These are phyloP conservation scores for Aechmea fasciata DNA, from an alignment of 176 grass and related monocot species.

Conservation along the genomic window DNA sequence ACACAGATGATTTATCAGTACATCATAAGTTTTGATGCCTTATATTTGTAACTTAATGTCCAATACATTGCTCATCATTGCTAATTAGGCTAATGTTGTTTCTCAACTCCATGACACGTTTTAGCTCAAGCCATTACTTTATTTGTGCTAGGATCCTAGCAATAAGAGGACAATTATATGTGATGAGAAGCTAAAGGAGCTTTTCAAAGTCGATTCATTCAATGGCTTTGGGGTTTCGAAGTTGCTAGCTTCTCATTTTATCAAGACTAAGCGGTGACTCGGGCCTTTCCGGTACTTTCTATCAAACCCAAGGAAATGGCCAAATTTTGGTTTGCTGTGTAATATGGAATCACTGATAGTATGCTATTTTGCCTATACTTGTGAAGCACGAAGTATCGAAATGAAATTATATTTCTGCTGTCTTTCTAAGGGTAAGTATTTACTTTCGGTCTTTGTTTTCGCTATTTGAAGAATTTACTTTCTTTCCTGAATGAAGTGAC, in stretches of 20 bases:
- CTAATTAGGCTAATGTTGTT: neutral
- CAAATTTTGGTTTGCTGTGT: slow-evolving; percentile 43
- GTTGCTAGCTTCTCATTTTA: slow-evolving; percentile 81
- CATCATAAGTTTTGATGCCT: neutral
- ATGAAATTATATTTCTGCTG: slow-evolving; percentile 1
- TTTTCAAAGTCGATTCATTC: slow-evolving; percentile 88
- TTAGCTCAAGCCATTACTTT: slow-evolving; percentile 15
- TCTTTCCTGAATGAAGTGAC: too few species aligned
- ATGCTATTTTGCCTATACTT: neutral
- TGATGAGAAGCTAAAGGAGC: slow-evolving; percentile 87
- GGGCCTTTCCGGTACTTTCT: slow-evolving; percentile 21
- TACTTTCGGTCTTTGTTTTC: neutral
- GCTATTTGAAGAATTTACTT: neutral
- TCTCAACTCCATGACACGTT: slow-evolving; percentile 2
- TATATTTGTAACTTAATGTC: neutral
- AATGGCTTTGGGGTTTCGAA: slow-evolving; percentile 68
- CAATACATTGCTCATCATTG: neutral
- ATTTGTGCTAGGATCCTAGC: slow-evolving; percentile 76
- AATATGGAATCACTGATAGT: neutral
- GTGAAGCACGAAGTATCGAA: neutral
- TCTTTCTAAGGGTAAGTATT: neutral
- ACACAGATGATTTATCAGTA: neutral
- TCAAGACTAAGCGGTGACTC: slow-evolving; percentile 45
- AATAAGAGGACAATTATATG: slow-evolving; percentile 94
- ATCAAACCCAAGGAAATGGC: slow-evolving; percentile 34